A percentile compares a stretch with the other conserved stretches of the same genome.
phyloP scores from a whole-genome alignment of 352 stramenopile species.

The Globisporangium irregulare region DNA sequence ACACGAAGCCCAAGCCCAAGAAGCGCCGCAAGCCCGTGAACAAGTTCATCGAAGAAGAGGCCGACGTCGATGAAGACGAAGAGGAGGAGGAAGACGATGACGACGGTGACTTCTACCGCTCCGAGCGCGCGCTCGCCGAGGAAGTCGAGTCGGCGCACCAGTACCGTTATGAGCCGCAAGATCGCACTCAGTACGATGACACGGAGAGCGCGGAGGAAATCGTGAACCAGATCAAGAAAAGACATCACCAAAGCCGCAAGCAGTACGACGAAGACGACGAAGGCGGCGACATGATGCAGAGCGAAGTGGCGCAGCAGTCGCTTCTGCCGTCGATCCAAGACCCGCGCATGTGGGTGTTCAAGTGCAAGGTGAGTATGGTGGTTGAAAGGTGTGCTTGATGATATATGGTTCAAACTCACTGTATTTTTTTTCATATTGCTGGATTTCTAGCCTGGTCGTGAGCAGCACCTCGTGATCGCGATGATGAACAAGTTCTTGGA shows the following conservation, averaged over 20 bases:
- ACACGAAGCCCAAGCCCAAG: slow-evolving; percentile 75
- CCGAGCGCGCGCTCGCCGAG: slow-evolving; percentile 74
- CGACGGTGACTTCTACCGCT: slow-evolving; percentile 69
- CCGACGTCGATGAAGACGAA: slow-evolving; percentile 85
- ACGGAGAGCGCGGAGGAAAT: slow-evolving; percentile 82
- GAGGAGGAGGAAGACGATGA: slow-evolving; percentile 86
- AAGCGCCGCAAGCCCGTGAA: slow-evolving; percentile 82
- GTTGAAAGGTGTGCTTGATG: not conserved
- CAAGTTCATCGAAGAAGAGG: slow-evolving; percentile 89
- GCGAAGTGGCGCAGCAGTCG: slow-evolving; percentile 84
- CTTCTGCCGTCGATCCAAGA: slow-evolving; percentile 87
- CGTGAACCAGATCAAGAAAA: slow-evolving; percentile 87
- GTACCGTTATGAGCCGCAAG: slow-evolving; percentile 79
- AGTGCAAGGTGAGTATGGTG: slow-evolving; percentile 66
- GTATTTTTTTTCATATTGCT: not conserved
- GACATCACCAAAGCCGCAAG: slow-evolving; percentile 81
- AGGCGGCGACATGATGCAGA: slow-evolving; percentile 78
- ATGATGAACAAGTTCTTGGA: slow-evolving; percentile 91
- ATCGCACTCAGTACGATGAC: slow-evolving; percentile 71
- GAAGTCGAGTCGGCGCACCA: slow-evolving; percentile 58
- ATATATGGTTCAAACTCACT: not conserved
- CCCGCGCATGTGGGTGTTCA: slow-evolving; percentile 89
- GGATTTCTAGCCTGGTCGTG: slow-evolving; percentile 51
- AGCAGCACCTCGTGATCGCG: slow-evolving; percentile 83
- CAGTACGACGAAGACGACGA: slow-evolving; percentile 86